Percentiles rank a stretch among this genome's conserved stretches.
Evolutionary conservation across 2,329 filamentous ascomycete genomes (phyloP).

Genomic region (Epichloe typhina): DNA sequence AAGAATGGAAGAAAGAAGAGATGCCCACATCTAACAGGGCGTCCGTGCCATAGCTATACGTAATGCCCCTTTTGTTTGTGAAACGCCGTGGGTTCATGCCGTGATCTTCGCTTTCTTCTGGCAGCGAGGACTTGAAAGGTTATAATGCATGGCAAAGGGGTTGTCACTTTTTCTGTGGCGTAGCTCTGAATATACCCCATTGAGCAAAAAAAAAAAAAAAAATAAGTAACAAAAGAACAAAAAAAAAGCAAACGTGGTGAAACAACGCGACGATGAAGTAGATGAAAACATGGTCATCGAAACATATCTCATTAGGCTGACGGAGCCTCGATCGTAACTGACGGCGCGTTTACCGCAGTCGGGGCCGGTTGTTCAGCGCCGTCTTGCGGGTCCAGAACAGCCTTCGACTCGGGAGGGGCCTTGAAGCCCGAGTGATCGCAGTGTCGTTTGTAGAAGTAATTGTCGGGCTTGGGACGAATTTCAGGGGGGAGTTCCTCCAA

Average conservation of each 20-base stretch:
- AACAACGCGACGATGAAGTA: background rate
- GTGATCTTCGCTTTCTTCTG: background rate
- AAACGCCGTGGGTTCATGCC: background rate
- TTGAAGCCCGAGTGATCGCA: slow-evolving; percentile 76
- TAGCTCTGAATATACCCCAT: background rate
- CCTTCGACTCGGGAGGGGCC: slow-evolving; percentile 44
- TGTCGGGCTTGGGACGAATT: slow-evolving; percentile 55
- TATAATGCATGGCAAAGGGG: background rate
- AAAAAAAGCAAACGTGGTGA: background rate
- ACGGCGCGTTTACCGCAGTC: slow-evolving; percentile 11
- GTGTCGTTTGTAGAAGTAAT: slow-evolving; percentile 82
- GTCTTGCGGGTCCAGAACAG: slow-evolving; percentile 43
- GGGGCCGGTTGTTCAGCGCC: slow-evolving; percentile 23
- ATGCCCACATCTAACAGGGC: background rate
- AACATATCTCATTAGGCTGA: slow-evolving; percentile 6
- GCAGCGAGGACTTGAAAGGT: background rate
- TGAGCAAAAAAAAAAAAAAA: background rate
- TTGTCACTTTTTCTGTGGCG: background rate
- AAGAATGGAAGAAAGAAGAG: background rate
- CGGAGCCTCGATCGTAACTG: slow-evolving; percentile 13
- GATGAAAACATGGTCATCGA: background rate
- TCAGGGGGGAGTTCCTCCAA: slow-evolving; percentile 61
- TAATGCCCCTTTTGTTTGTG: background rate
- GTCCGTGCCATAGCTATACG: too few relatives aligned
- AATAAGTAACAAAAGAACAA: too few relatives aligned